Evolutionary conservation across 257 asterid species (phyloP).

Genomic region (Euphrasia confusa): DNA sequence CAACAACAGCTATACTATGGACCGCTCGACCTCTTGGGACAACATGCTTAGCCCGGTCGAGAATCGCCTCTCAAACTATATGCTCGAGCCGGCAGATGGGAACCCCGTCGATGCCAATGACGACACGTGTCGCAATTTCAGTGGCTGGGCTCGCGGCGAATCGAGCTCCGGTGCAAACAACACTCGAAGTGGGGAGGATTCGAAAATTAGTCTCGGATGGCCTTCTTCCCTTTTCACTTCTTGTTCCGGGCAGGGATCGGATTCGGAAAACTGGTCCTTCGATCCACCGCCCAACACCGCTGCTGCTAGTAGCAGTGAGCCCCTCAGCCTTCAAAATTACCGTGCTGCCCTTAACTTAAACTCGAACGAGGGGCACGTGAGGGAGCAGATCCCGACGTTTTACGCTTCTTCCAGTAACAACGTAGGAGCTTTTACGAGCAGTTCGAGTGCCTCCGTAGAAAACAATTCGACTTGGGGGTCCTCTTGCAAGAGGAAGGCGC

Average conservation of each 20-base stretch:
- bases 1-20: constrained; percentile 42
- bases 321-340: constrained; percentile 28
- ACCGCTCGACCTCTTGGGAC: constrained; percentile 43
- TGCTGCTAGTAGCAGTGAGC: constrained; percentile 25
- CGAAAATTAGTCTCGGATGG: constrained; percentile 49
- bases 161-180: constrained; percentile 57
- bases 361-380: neutral
- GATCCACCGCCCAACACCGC: constrained; percentile 33
- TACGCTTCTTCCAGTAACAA: constrained; percentile 38
- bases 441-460: constrained; percentile 37
- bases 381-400: constrained; percentile 29
- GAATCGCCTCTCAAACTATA: constrained; percentile 40
- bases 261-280: constrained; percentile 45
- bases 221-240: constrained; percentile 43
- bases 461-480: constrained; percentile 55
- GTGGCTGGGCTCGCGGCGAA: constrained; percentile 70
- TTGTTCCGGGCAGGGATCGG: constrained; percentile 34
- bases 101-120: constrained; percentile 30
- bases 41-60: constrained; percentile 60
- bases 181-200: constrained; percentile 35
- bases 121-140: constrained; percentile 30
- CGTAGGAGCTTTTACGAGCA: constrained; percentile 39
- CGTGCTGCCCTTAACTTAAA: neutral
- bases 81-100: constrained; percentile 37
- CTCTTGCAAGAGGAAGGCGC: constrained; percentile 78